Conservation (phyloP, 208 protist species). For the Trypanosoma vivax region DNA sequence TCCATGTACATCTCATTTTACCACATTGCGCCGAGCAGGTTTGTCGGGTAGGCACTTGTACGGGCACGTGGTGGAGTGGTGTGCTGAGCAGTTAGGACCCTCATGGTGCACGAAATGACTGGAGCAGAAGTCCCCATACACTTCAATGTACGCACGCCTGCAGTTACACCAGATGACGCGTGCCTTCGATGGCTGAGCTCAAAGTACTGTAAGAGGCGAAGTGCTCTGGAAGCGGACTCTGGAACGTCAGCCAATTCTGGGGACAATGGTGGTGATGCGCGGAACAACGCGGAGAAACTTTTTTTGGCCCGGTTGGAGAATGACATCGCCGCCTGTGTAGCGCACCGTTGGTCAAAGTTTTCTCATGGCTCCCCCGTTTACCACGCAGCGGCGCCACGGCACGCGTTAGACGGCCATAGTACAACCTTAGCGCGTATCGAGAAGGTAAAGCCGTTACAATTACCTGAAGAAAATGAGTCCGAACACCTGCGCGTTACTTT, state of each 20-base stretch:
- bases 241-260: not conserved
- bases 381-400: not conserved
- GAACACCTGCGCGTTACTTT: not conserved
- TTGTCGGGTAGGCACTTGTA: not conserved
- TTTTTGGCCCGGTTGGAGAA: slow-evolving; percentile 23
- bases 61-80: not conserved
- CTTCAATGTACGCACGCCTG: slow-evolving; percentile 20
- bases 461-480: not conserved
- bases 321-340: slow-evolving; percentile 38
- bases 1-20: too few species aligned
- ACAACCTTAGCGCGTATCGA: slow-evolving; percentile 1
- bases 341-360: slow-evolving; percentile 38
- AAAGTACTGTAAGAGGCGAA: not conserved
- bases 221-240: not conserved
- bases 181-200: slow-evolving; percentile 45
- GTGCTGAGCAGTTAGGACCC: too few species aligned
- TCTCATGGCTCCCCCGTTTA: slow-evolving; percentile 35
- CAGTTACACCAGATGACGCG: slow-evolving; percentile 19
- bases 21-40: not conserved
- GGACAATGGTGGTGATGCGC: not conserved
- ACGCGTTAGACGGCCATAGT: not conserved
- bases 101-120: not conserved
- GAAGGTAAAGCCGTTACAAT: not conserved
- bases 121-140: not conserved
- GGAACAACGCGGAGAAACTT: not conserved